Evolutionary conservation across 257 asterid genomes (phyloP), one percentile per base, ranked within the genome.

Genomic region (Plantago elongata): DNA sequence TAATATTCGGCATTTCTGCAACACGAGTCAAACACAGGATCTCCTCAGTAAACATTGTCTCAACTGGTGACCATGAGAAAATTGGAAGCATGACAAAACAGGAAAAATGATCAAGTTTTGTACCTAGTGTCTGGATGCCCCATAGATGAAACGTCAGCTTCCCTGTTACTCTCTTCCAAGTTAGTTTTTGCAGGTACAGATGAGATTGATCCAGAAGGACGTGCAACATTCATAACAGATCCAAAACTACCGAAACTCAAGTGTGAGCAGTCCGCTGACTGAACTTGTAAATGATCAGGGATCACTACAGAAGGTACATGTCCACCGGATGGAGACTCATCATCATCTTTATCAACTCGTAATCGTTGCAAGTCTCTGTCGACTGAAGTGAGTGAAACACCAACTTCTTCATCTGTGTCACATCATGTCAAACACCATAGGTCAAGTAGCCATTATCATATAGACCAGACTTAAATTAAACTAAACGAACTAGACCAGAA

Each of bases 241-340:
- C 94, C 89, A 63, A 89, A 89, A 77, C 97, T 93, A 70, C 97
- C 99, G 77, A 93, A 93, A 78, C 94, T 93, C 76, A 89, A 76
- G 77, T 93, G 95, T 9, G 95, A 87, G 72, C 84, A 93, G 66
- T 87, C 92, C 17, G 77, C 89, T 64, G 80, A 72, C 66, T 87
- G 95, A 64, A 82, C 94, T 75, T 87, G 96, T 70, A 93, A 78
- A 74, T 87, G 96, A 66, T 83, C 89, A 61, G 99, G 96, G 58
- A 93, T 93, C 43, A 87, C 84, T 46, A 87, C 94, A 74, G 95
- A 76, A 68, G 94, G 87, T 10, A 78, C 82, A 74, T 74, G 75
- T n/a, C 64, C 87, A 63, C 83, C 92, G 44, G 77, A 70, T 37
- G 81, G 75, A 55, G 78, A 68, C 44, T 60, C 80, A 38, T 75